phyloP scores from a whole-genome alignment of 1,284 basidiomycete species.

The Ustilago loliicola region DNA sequence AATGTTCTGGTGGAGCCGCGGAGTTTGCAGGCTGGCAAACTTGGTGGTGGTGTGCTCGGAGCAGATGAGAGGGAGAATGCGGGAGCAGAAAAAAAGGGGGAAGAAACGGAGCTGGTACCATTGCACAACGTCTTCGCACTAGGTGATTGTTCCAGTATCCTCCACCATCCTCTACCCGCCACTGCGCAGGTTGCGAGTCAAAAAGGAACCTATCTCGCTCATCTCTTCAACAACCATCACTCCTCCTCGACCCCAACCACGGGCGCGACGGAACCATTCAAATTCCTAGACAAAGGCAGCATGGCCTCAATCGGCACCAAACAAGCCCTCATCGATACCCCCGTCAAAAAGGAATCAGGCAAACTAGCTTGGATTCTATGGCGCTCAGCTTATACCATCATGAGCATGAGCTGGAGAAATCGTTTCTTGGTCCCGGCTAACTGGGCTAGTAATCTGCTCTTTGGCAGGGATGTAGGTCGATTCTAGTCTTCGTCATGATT shows the following conservation, averaged over 20 bases:
- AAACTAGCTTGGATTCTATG: slow-evolving; percentile 80
- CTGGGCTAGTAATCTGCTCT: slow-evolving; percentile 75
- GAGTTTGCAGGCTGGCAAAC: not conserved
- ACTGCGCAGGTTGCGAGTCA: slow-evolving; percentile 71
- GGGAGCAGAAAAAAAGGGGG: not conserved
- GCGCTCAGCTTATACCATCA: slow-evolving; percentile 84
- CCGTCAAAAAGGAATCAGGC: slow-evolving; percentile 72
- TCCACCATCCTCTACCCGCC: slow-evolving; percentile 71
- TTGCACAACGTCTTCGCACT: slow-evolving; percentile 71
- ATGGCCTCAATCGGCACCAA: slow-evolving; percentile 85
- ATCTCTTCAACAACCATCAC: slow-evolving; percentile 47
- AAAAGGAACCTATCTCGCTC: slow-evolving; percentile 63
- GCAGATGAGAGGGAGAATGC: slow-evolving; percentile 2
- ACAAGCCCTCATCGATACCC: slow-evolving; percentile 70
- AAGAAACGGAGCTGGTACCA: slow-evolving; percentile 1
- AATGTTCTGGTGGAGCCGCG: slow-evolving; percentile 16
- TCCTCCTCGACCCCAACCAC: not conserved
- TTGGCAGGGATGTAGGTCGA: slow-evolving; percentile 84
- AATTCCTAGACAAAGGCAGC: slow-evolving; percentile 80
- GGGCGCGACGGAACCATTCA: slow-evolving; percentile 72
- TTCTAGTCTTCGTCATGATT: no score
- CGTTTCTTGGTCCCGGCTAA: slow-evolving; percentile 71
- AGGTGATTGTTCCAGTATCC: slow-evolving; percentile 78
- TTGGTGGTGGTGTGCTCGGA: no score
- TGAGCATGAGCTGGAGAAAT: slow-evolving; percentile 81